Evolutionary conservation across 2,329 filamentous ascomycete genomes (phyloP).

Genomic region (Dactylonectria estremocensis): DNA sequence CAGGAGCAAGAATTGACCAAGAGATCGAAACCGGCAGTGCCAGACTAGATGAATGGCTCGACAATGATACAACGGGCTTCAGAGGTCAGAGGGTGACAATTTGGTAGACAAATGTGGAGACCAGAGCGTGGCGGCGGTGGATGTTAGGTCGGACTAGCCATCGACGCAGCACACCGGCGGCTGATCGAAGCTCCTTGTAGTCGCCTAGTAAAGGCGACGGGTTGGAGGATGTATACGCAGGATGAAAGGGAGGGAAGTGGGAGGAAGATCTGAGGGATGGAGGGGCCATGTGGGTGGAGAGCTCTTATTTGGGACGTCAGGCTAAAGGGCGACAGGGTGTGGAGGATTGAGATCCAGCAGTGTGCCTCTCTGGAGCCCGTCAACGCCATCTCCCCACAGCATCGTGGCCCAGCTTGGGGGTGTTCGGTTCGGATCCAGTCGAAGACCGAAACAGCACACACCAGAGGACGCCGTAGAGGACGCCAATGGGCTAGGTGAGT

Average conservation of each 20-base stretch:
- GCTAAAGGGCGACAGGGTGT: constrained; percentile 42
- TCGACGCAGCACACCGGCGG: constrained; percentile 49
- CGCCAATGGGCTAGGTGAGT: constrained; percentile 35
- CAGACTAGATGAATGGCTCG: constrained; percentile 35
- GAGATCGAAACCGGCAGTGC: constrained; percentile 31
- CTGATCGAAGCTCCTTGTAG: constrained; percentile 49
- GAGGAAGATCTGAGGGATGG: constrained; percentile 48
- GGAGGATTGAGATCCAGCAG: constrained; percentile 46
- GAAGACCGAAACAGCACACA: constrained; percentile 3
- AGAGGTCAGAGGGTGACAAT: constrained; percentile 40
- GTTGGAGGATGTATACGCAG: constrained; percentile 42
- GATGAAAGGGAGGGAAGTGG: constrained; percentile 40
- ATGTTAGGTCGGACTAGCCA: constrained; percentile 46
- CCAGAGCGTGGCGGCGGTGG: constrained; percentile 45
- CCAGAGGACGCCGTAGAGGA: constrained; percentile 4
- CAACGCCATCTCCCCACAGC: constrained; percentile 48
- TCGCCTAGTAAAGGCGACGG: constrained; percentile 45
- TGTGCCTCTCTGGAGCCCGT: constrained; percentile 40
- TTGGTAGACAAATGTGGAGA: constrained; percentile 47
- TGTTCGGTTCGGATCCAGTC: constrained; percentile 28
- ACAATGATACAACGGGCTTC: constrained; percentile 38
- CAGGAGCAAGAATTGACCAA: constrained; percentile 27
- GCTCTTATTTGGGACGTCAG: constrained; percentile 51
- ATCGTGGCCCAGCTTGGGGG: constrained; percentile 40
- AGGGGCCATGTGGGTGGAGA: constrained; percentile 50